Evolutionary conservation across 148 eudicot species (phyloP), one percentile per base, ranked within the genome.

Genomic region (Camellia lanceoleosa): DNA sequence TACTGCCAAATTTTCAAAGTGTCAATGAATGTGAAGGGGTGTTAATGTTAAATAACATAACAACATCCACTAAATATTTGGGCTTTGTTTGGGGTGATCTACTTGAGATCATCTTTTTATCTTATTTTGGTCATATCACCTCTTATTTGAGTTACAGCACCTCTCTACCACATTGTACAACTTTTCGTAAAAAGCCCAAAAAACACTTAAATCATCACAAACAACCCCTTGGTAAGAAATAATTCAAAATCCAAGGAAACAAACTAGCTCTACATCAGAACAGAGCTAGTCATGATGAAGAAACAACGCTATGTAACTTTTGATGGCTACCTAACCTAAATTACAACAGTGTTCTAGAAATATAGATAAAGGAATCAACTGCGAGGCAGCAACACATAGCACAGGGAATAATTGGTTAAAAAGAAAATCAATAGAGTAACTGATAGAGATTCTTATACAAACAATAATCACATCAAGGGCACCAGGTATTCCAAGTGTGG

Each of bases 1-100:
- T 67, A 47, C 90, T 85, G 87, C 56, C 70, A 10, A 74, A 79
- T 6, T 77, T 56, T 73, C 10, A 81, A 61, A 56, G n/a, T 5
- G n/a, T 15, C 10, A 47, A 10, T 20, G 63, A 78, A 68, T 66
- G 46, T 65, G 70, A 61, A 75, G 46, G 4, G 77, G 66, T 54
- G 52, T 52, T 49, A 77, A 46, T 54, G 52, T 52, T 49, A 77
- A 46, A 66, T 30, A 30, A 68, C 51, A 55, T n/a, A 54, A 52
- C 59, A 66, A 23, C 46, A 41, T 51, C 65, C 58, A 51, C 47
- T 15, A 49, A 1, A 65, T 14, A 23, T 8, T 20, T 46, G 38
- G 38, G 38, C 38, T 30, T 30, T 30, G 38, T 30, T 30, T 30
- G 38, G 38, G 38, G 38, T 30, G 38, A 30, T 30, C 38, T 30